Base-by-base conservation (phyloP, 2,329 filamentous ascomycete genomes). In the Pseudogymnoascus verrucosus region DNA sequence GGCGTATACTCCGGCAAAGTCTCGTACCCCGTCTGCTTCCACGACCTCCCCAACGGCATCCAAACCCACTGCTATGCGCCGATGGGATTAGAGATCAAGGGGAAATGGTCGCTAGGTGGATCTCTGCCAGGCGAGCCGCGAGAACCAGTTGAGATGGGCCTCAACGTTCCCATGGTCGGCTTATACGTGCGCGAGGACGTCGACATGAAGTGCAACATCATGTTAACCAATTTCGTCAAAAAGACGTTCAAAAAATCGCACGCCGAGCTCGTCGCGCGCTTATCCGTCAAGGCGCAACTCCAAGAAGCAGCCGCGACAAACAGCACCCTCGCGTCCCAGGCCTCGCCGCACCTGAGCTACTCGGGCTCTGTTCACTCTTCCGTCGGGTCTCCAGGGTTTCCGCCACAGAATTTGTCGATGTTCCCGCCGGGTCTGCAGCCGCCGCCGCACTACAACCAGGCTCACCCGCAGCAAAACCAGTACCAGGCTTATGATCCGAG, bases 181-280 rank as follows among this genome's bases (percentile, higher is more conserved):
- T 78, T 96, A 11, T 96, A 92, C 72, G 78, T 96, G 44, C 82
- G 89, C n/a, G 91, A 96, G 78, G 91, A 96, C 68, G 87, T 95
- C 60, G 88, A 91, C 67, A 86, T 96, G 80, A 83, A 83, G 64
- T 96, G 91, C 77, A 93, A 92, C 70, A 78, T 91, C 64, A 78
- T 95, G 66, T 83, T 95, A 78, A 82, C 86, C 0, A 77, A 78
- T 6, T 96, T 96, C 71, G 89, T 96, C 64, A 93, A 90, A 79
- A 89, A 86, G 76, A 95, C 90, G 12, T 81, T 96, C 54, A 89
- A 89, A 70, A 90, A 89, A 71, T 84, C 89, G 0, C 91, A 96
- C 70, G 81, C 79, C 8, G 79, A 82, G 2, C 80, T 96, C 3
- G 89, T 93, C 2, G 85, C 88, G 3, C 77, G 81, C n/a, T 75